Percentiles rank a stretch among this genome's conserved stretches.
Conservation (phyloP, 169 alveolate genomes). For the Toxoplasma gondii region DNA sequence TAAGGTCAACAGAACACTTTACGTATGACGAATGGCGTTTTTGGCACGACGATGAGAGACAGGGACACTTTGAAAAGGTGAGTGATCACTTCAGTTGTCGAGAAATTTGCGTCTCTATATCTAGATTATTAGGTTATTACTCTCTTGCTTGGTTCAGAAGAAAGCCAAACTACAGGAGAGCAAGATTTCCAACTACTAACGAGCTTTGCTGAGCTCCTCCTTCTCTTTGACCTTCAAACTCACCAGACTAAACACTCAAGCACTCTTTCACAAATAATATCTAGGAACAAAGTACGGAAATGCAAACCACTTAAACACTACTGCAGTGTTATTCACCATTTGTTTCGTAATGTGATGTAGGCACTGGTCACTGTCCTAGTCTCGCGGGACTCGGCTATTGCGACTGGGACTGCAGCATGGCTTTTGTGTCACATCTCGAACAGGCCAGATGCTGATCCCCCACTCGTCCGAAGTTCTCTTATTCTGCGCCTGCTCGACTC, state of each 20-base stretch:
- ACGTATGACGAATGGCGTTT: conserved; percentile 24
- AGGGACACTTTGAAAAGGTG: neutral
- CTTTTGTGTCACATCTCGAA: neutral
- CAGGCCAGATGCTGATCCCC: neutral
- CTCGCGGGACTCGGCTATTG: neutral
- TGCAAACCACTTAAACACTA: neutral
- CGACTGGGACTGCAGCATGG: neutral
- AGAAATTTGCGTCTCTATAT: neutral
- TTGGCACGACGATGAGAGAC: neutral
- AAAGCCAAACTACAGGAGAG: neutral
- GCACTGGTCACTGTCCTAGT: neutral
- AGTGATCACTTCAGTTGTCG: neutral
- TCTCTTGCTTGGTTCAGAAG: neutral
- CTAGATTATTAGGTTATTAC: neutral
- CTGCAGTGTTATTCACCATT: no score
- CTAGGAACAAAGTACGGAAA: neutral
- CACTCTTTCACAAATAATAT: neutral
- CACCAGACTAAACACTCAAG: neutral
- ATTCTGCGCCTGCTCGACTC: conserved; percentile 5
- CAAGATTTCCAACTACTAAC: neutral
- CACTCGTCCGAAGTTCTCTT: neutral
- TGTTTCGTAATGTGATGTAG: neutral
- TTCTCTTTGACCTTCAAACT: neutral
- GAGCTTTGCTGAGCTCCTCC: neutral
- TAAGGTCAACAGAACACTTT: neutral